Evolutionary conservation across 768 basidiomycete genomes (phyloP), one percentile per base, ranked within the genome.

Genomic region (Leccinum ochraceum): DNA sequence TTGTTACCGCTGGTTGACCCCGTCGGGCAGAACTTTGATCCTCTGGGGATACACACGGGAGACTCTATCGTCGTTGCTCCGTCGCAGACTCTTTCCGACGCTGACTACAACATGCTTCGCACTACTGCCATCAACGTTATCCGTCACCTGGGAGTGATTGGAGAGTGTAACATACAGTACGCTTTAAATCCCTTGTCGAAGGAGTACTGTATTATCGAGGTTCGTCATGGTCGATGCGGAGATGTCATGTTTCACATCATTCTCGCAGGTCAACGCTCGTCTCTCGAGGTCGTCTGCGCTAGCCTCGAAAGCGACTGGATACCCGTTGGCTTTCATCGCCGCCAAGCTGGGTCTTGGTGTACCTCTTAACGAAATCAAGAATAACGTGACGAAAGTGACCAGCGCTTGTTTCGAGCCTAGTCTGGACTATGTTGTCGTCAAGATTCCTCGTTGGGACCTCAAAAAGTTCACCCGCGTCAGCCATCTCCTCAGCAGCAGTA

Each of bases 111-210:
- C 73, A 99, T 98, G 96, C 86, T 99, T 54, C 88, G 97, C 50
- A 97, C 95, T 26, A 97, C 96, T 9, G 97, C 97, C 16, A 90
- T 98, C 77, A 98, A 98, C 69, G 96, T 98, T 66, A 94, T 99
- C 65, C 91, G 96, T n/a, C 96, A 98, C 71, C 86, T 99, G 16
- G 95, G 95, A 54, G 96, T 98, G 59, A 82, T 99, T 62, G 96
- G 97, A 63, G 96, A 98, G 78, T 99, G 97, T 76, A 99, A 99
- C 74, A 98, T 99, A 64, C 96, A 98, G 74, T 98, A 98, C 70
- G 97, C 96, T 3, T 83, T 99, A 67, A 98, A 98, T 75, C 96
- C 97, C 1, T 82, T 80, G 54, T 98, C 96, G 24, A 90, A 92
- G 69, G 94, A 98, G 71, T 99, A 98, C 73, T 98, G 97, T 75